Evolutionary conservation across 352 stramenopile genomes (phyloP), one percentile per base, ranked within the genome.

Genomic region (Phytophthora sp.): DNA sequence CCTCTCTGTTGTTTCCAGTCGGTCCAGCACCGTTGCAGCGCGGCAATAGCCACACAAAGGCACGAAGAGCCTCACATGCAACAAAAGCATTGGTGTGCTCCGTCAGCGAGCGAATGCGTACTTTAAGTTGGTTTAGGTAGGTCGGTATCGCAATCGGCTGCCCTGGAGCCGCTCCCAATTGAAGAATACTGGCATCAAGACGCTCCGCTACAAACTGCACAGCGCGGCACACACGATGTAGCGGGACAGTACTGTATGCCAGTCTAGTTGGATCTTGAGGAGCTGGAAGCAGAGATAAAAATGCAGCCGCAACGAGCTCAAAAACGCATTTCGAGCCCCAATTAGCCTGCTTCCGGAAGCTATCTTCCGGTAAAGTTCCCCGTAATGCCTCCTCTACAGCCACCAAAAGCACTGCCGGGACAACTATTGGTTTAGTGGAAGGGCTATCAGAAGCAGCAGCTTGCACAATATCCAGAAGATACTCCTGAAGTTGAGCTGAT

Each of bases 21-120:
- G 45, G 16, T 15, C 38, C 33, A 26, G 15, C 16, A 33, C 18
- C 42, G 11, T 23, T 24, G 35, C 50, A 29, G 15, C 85, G 82
- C 1, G 82, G 82, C 8, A 94, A 62, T 27, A 94, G 66, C 86
- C 86, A 94, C 18, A 94, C 80, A 38, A 90, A 80, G 1, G 82
- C 84, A 18, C 79, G 69, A 21, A 94, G 71, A 46, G 74, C 83
- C 47, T 91, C 79, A 51, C 73, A 79, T 1, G 76, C 73, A 4
- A 91, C 63, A 56, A 91, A 89, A 4, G 68, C 62, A 50, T 89
- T 90, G 46, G 18, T 39, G 46, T 90, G 73, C 7, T 73, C 33
- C 0, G 77, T 58, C 29, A 87, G 57, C 42, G 71, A 63, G 7
- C 74, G 67, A 31, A 90, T 73, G n/a, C 64, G 64, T 39, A 84